Evolutionary conservation across 768 basidiomycete species (phyloP), one percentile per base, ranked within the genome.

Genomic region (Sporobolomyces pararoseus): DNA sequence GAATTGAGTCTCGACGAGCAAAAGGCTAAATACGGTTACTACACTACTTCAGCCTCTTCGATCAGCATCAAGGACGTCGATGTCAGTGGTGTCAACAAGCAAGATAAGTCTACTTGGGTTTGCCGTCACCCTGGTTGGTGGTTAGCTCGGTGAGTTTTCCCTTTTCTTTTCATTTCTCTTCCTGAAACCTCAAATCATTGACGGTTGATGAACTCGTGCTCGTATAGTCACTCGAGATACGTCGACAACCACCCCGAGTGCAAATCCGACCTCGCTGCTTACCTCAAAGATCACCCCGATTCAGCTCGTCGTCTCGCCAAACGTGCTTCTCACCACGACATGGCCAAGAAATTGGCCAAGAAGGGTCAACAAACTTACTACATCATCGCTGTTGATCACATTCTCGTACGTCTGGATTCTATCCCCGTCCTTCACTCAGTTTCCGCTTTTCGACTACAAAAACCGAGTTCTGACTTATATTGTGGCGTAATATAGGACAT

Each of bases 351-450:
- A 34, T 57, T 68, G n/a, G 16, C 3, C 29, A 68, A 62, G 63
- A 65, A 50, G 61, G 39, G 42, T 32, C 27, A 29, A 46, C 61
- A 63, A 35, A 37, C 66, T 10, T 72, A 57, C 66, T 44, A 68
- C 71, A 61, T 72, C 53, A 61, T 72, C 29, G 63, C 66, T 1
- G 60, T 61, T 21, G 71, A 72, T 63, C 71, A 72, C 63, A 39
- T 71, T 44, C 39, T 46, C 32, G 68, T 70, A 42, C 21, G 68
- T 49, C 5, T 21, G n/a, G n/a, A n/a, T n/a, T n/a, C n/a, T n/a
- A n/a, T n/a, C n/a, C n/a, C n/a, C n/a, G 21, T 44, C 37, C 32
- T 13, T 27, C 35, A 29, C 27, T 34, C 25, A 46, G 9, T n/a
- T 42, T 23, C 23, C n/a, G 21, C 25, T 12, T 23, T 25, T 10